Conservation (phyloP, 1,284 basidiomycete genomes). For the Phaffia rhodozyma region DNA sequence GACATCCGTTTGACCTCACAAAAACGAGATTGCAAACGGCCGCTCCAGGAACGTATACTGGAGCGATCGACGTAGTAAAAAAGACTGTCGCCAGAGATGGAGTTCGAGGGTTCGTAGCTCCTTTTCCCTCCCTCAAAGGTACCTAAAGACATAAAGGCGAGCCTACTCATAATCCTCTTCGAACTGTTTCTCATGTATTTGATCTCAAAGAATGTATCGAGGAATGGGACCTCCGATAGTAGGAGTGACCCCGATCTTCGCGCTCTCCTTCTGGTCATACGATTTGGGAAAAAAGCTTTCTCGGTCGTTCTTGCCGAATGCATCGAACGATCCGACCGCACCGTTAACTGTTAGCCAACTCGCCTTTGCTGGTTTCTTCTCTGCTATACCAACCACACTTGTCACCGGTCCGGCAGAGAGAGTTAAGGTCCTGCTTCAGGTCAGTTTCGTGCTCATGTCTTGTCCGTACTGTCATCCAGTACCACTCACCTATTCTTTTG, state of each 20-base stretch:
- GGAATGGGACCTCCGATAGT: conserved; percentile 92
- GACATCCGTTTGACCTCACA: conserved; percentile 94
- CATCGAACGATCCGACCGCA: conserved; percentile 33
- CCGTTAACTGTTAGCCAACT: conserved; percentile 68
- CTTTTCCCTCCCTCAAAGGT: background rate
- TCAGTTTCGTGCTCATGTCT: conserved; percentile 29
- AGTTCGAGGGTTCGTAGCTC: conserved; percentile 54
- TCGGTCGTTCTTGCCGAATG: conserved; percentile 23
- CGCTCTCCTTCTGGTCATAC: conserved; percentile 80
- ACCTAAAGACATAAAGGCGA: no score
- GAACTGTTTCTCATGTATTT: background rate
- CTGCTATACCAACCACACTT: conserved; percentile 82
- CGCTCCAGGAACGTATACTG: conserved; percentile 74
- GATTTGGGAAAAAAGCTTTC: conserved; percentile 87
- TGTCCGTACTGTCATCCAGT: conserved; percentile 9
- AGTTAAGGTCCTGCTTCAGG: conserved; percentile 91
- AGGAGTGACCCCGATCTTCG: conserved; percentile 97
- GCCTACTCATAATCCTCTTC: background rate
- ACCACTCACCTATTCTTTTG: background rate
- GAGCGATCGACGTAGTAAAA: conserved; percentile 84
- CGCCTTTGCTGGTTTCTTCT: conserved; percentile 86
- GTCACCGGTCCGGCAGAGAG: conserved; percentile 92
- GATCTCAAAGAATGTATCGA: conserved; percentile 64
- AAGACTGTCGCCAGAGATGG: conserved; percentile 85
- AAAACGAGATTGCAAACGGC: conserved; percentile 96